phyloP scores from a whole-genome alignment of 2,329 filamentous ascomycete genomes.

The Colletotrichum limetticola region DNA sequence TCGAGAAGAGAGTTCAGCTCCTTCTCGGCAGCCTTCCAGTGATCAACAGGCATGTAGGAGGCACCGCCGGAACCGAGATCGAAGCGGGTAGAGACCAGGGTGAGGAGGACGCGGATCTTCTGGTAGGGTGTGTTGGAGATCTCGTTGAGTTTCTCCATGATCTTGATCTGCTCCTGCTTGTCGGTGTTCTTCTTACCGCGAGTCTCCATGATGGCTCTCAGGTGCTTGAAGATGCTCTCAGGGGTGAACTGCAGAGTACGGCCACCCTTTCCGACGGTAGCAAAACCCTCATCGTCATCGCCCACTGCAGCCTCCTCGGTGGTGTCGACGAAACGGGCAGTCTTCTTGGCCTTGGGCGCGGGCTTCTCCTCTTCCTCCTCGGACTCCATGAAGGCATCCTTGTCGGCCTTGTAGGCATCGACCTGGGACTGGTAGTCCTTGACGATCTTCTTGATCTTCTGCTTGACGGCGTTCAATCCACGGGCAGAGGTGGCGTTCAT shows the following conservation, averaged over 20 bases:
- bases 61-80: slow-evolving; percentile 84
- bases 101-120: slow-evolving; percentile 89
- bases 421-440: slow-evolving; percentile 92
- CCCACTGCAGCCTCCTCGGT: slow-evolving; percentile 59
- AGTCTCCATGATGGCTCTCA: slow-evolving; percentile 92
- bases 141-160: slow-evolving; percentile 95
- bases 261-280: slow-evolving; percentile 88
- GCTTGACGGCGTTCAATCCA: slow-evolving; percentile 95
- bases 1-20: slow-evolving; percentile 83
- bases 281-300: slow-evolving; percentile 87
- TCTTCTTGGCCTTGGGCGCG: slow-evolving; percentile 63
- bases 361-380: slow-evolving; percentile 78
- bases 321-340: slow-evolving; percentile 54
- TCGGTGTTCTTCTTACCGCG: slow-evolving; percentile 99
- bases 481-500: slow-evolving; percentile 97
- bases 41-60: slow-evolving; percentile 90
- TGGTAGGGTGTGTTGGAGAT: slow-evolving; percentile 94
- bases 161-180: slow-evolving; percentile 90
- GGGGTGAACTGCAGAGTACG: slow-evolving; percentile 92
- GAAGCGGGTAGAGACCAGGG: slow-evolving; percentile 92
- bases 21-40: slow-evolving; percentile 94
- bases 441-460: slow-evolving; percentile 98
- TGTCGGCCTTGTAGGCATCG: slow-evolving; percentile 85
- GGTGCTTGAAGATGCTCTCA: slow-evolving; percentile 97
- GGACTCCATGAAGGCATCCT: slow-evolving; percentile 88